These are phyloP conservation scores for Mucor circinelloides DNA, from an alignment of 371 early-diverging fungal genomes.

Conservation along the genomic window DNA sequence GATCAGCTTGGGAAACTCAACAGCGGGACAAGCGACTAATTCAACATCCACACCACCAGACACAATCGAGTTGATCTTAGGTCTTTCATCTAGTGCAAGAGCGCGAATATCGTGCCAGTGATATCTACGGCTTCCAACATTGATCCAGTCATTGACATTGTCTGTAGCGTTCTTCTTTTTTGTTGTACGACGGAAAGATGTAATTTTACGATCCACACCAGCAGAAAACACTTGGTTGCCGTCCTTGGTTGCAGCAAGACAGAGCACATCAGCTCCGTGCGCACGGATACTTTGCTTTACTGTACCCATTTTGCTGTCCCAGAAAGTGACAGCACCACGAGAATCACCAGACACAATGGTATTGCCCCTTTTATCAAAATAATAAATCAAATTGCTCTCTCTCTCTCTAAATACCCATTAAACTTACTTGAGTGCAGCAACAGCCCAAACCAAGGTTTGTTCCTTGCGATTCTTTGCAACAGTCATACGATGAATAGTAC, in stretches of 20 bases:
- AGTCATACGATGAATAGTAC: slow-evolving; percentile 69
- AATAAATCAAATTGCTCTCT: background rate
- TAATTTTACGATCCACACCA: slow-evolving; percentile 91
- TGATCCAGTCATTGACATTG: slow-evolving; percentile 62
- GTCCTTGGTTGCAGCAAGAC: slow-evolving; percentile 66
- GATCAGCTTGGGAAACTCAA: slow-evolving; percentile 67
- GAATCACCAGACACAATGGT: slow-evolving; percentile 91
- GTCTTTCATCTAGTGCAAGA: slow-evolving; percentile 69
- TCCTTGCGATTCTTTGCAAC: slow-evolving; percentile 64
- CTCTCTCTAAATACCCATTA: background rate
- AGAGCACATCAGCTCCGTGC: slow-evolving; percentile 89
- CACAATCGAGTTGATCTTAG: slow-evolving; percentile 67
- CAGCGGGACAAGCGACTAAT: slow-evolving; percentile 68
- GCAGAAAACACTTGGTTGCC: slow-evolving; percentile 80
- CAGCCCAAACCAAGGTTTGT: slow-evolving; percentile 68
- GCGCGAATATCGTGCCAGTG: slow-evolving; percentile 94
- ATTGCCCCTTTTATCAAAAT: slow-evolving; percentile 50
- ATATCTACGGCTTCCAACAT: slow-evolving; percentile 78
- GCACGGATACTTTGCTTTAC: slow-evolving; percentile 69
- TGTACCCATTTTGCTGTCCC: slow-evolving; percentile 76
- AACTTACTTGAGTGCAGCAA: slow-evolving; percentile 52
- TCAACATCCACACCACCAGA: slow-evolving; percentile 86
- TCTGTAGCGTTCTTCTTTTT: slow-evolving; percentile 27
- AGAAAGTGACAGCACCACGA: slow-evolving; percentile 85
- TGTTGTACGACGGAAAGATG: slow-evolving; percentile 59